Evolutionary conservation across 352 stramenopile species (phyloP).

Genomic region (Pilasporangium apinafurcum): DNA sequence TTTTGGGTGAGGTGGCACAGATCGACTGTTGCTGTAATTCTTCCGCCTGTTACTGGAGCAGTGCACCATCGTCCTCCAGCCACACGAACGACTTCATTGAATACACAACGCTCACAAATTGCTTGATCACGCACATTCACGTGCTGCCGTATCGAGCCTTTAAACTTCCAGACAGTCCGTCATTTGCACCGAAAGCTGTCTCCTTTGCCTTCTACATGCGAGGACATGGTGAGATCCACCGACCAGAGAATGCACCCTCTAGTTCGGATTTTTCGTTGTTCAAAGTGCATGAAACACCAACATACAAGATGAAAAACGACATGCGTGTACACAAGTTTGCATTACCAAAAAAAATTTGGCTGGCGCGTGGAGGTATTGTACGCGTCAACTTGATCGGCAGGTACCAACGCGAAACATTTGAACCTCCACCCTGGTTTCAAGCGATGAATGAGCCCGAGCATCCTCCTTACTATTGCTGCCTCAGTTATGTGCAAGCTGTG

Average conservation of each 20-base stretch:
- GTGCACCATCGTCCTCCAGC: slow-evolving; percentile 8
- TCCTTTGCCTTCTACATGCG: slow-evolving; percentile 49
- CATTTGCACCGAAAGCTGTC: slow-evolving; percentile 50
- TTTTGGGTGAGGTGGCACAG: slow-evolving; percentile 38
- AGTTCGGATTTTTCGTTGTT: slow-evolving; percentile 8
- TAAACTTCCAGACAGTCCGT: slow-evolving; percentile 66
- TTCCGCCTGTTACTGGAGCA: slow-evolving; percentile 60
- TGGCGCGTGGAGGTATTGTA: slow-evolving; percentile 22
- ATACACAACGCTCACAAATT: slow-evolving; percentile 37
- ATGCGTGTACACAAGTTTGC: slow-evolving; percentile 66
- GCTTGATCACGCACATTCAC: slow-evolving; percentile 38
- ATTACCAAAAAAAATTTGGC: slow-evolving; percentile 36
- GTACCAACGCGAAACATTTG: slow-evolving; percentile 35
- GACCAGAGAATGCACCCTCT: neutral
- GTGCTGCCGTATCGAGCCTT: slow-evolving; percentile 74
- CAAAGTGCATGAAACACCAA: too few species aligned
- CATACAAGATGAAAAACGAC: slow-evolving; percentile 41
- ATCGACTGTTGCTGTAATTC: slow-evolving; percentile 63
- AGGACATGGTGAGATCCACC: slow-evolving; percentile 1
- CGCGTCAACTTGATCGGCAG: slow-evolving; percentile 52
- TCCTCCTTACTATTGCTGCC: slow-evolving; percentile 68
- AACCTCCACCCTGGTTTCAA: slow-evolving; percentile 43
- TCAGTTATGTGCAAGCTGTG: slow-evolving; percentile 57
- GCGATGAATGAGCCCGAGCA: slow-evolving; percentile 3
- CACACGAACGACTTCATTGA: slow-evolving; percentile 52